phyloP scores from a whole-genome alignment of 2,329 filamentous ascomycete genomes.

The Leptosphaerulina australis region DNA sequence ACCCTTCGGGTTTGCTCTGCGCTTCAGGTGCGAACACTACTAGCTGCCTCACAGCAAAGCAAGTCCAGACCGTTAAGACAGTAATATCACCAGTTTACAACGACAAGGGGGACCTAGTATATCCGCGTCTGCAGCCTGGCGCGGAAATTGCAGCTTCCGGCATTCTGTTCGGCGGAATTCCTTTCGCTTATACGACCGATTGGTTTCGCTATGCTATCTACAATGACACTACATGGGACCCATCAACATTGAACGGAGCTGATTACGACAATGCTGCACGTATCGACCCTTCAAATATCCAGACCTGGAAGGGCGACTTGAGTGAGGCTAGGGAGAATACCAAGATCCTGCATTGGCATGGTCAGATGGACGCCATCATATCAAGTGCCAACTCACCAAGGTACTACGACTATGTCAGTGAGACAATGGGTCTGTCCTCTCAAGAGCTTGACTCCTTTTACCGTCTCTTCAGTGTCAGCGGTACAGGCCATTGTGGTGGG shows the following conservation, averaged over 20 bases:
- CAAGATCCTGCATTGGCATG: conserved; percentile 58
- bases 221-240: conserved; percentile 53
- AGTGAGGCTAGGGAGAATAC: conserved; percentile 47
- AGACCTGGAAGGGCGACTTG: conserved; percentile 52
- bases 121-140: conserved; percentile 59
- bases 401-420: conserved; percentile 58
- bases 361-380: conserved; percentile 54
- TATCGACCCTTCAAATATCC: conserved; percentile 47
- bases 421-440: conserved; percentile 49
- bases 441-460: conserved; percentile 53
- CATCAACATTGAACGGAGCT: conserved; percentile 44
- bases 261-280: conserved; percentile 51
- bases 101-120: conserved; percentile 54
- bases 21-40: conserved; percentile 37
- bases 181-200: conserved; percentile 54
- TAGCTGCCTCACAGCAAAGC: conserved; percentile 53
- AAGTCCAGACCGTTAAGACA: conserved; percentile 53
- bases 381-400: conserved; percentile 52
- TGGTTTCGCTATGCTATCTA: conserved; percentile 59
- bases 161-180: conserved; percentile 48
- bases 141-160: conserved; percentile 50
- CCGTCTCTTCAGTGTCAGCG: conserved; percentile 60
- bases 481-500: conserved; percentile 59
- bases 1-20: conserved; percentile 50
- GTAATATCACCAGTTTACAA: conserved; percentile 53